Conservation (phyloP, 2,329 filamentous ascomycete species). For the Botrytis tulipae region DNA sequence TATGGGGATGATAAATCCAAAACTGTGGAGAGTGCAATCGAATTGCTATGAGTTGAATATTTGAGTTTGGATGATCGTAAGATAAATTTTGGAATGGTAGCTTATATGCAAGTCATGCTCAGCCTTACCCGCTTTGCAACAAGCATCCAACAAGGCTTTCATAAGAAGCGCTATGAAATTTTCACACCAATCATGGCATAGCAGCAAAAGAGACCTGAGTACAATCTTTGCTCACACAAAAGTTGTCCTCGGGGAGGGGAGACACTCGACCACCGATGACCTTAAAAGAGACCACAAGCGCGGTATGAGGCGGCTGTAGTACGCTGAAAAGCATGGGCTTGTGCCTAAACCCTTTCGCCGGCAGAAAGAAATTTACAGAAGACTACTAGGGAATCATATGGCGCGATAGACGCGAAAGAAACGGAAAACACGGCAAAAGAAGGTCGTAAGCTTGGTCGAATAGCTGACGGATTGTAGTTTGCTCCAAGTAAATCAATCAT, state of each 20-base stretch:
- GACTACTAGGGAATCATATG: neutral
- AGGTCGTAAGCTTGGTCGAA: neutral
- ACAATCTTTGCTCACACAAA: neutral
- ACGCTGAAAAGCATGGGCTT: neutral
- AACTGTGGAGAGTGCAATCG: neutral
- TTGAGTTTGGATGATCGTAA: neutral
- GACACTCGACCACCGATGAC: neutral
- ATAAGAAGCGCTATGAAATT: neutral
- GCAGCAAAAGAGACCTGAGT: neutral
- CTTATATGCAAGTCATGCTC: neutral
- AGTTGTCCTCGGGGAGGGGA: conserved; percentile 1
- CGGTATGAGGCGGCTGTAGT: neutral
- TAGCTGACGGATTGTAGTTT: neutral
- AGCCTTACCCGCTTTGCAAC: neutral
- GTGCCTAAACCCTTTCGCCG: neutral
- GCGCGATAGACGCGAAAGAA: neutral
- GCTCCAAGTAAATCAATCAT: neutral
- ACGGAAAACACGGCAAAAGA: neutral
- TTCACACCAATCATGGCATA: neutral
- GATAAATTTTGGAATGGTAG: neutral
- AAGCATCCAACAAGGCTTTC: conserved; percentile 1
- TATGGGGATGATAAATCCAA: neutral
- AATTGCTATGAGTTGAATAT: neutral
- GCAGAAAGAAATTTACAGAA: neutral
- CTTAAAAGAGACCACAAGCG: neutral